Percentiles rank a stretch among this genome's conserved stretches.
Evolutionary conservation across 345 rosid genomes (phyloP).

Genomic region (Litchi chinensis): DNA sequence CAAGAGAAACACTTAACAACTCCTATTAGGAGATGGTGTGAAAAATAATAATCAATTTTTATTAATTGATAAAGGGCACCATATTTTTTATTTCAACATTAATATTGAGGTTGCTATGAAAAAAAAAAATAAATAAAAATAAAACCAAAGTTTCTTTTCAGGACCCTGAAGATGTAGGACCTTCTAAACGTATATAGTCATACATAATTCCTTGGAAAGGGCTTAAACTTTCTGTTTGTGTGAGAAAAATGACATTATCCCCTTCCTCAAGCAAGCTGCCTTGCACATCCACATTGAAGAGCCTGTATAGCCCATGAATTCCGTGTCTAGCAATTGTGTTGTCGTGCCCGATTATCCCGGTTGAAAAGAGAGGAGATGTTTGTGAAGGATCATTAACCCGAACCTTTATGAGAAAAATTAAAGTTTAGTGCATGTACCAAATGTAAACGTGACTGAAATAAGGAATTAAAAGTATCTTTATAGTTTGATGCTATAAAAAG

Average conservation of each 20-base stretch:
- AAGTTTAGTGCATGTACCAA: not conserved
- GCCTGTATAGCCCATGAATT: slow-evolving; percentile 61
- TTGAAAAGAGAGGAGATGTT: slow-evolving; percentile 46
- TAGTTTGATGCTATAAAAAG: too few relatives aligned
- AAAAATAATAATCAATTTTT: not conserved
- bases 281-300: slow-evolving; percentile 34
- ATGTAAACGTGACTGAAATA: not conserved
- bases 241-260: slow-evolving; percentile 49
- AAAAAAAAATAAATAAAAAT: too few relatives aligned
- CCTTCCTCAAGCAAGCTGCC: slow-evolving; percentile 41
- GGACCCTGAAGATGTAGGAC: slow-evolving; percentile 21
- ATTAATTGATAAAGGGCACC: not conserved
- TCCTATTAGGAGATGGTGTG: too few relatives aligned
- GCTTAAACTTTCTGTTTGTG: slow-evolving; percentile 38
- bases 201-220: slow-evolving; percentile 63
- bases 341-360: slow-evolving; percentile 61
- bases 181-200: slow-evolving; percentile 67
- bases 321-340: slow-evolving; percentile 70
- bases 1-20: too few relatives aligned
- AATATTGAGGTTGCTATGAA: not conserved
- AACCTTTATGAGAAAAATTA: slow-evolving; percentile 26
- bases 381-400: slow-evolving; percentile 32
- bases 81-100: too few relatives aligned
- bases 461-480: not conserved
- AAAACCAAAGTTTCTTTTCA: not conserved